Evolutionary conservation across 768 basidiomycete genomes (phyloP), one percentile per base, ranked within the genome.

Genomic region (Pholiota molesta): DNA sequence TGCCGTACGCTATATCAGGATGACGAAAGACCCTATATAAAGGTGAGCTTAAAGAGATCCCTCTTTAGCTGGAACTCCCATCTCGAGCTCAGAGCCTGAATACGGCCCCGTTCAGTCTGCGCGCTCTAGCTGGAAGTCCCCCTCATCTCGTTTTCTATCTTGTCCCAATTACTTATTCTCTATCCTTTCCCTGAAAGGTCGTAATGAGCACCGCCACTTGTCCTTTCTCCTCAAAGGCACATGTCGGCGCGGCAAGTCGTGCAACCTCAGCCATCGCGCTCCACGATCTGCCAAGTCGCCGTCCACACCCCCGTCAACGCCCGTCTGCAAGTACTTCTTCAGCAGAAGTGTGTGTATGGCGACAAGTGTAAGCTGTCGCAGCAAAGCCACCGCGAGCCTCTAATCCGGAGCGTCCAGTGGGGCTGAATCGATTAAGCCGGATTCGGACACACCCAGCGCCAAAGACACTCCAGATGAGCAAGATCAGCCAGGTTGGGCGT

Each of bases 291-390:
- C 33, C 17, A 61, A 62, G 21, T 51, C 53, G 17, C 49, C 53
- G n/a, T 47, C 60, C 52, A 44, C 31, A 26, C 7, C 58, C 19
- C 29, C 29, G 31, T 31, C 31, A 31, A 31, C 31, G 28, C 35
- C 23, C 17, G 52, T 63, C 8, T 72, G 73, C 62, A 63, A 57
- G 29, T 72, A 68, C 56, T 72, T 60, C 52, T 58, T 10, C 64
- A 59, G 52, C 72, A 73, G 9, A 67, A 40, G 7, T 74, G 74
- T 60, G 60, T 42, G 31, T 71, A 59, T 51, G 74, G 73, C 13
- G 44, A 65, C 35, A 61, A 65, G 26, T 75, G 74, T 54, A 40
- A 51, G 23, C 51, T 23, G 5, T 44, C n/a, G 21, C 68, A 69
- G 52, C 16, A 11, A 40, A 52, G 47, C 28, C 49, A 29, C 17